Base-by-base conservation (phyloP, 495 filamentous ascomycete species). In the Lasiosphaeris hirsuta region DNA sequence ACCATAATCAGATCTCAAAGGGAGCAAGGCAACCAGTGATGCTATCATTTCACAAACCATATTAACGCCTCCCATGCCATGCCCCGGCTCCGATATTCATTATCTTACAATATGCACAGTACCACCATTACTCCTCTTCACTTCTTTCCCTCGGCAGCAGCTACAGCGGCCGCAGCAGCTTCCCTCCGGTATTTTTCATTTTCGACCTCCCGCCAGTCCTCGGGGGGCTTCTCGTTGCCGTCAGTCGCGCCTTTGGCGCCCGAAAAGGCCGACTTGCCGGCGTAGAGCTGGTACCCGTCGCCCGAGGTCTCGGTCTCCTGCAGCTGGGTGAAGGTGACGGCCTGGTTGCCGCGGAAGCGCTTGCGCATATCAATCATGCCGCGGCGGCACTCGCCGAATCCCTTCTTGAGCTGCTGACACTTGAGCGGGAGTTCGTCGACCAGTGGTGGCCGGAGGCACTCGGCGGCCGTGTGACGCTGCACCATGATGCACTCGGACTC, bases 281-380 rank as follows among this genome's bases (percentile, higher is more conserved):
- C 90, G 72, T 97, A 97, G 48, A 97, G 69, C 69, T 92, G 88
- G 55, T 79, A 78, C 6, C 78, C 76, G 17, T 78, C 78, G 46
- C 73, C 70, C 17, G 74, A 67, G 42, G 78, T 75, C 35, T 81
- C 83, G 38, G 76, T 78, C 46, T 88, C 79, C 63, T 92, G 85
- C 59, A 84, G 76, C 46, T 76, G 74, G 39, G 65, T 62, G 30
- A 88, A 80, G 23, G 83, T 79, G 59, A 96, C 80, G 43, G 94
- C 92, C 62, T 89, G 81, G 74, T 98, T 97, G n/a, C 94, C 95
- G 42, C 95, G 83, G 76, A 98, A 97, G 18, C 95, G 87, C 74
- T 98, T 98, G 67, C 95, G 88, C 95, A 98, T 98, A 74, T 98
- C 94, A 66, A 97, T 84, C 85, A 95, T 84, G 49, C 95, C 94